Evolutionary conservation across 495 filamentous ascomycete genomes (phyloP), one percentile per base, ranked within the genome.

Genomic region (Talaromyces stipitatus): DNA sequence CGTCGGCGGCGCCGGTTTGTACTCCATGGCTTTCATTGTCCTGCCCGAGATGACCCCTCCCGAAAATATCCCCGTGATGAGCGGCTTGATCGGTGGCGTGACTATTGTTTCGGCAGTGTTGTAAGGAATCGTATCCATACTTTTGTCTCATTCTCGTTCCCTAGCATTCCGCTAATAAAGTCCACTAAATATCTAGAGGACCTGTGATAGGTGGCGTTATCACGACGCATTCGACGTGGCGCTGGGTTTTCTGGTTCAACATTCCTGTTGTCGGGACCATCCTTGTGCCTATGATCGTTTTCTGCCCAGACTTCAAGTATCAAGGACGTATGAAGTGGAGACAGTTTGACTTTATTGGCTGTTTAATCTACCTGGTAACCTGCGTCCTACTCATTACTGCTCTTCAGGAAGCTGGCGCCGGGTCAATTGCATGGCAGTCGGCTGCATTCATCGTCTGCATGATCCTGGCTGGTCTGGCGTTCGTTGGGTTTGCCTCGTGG

Each of bases 171-270:
- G 11, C 26, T 16, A 30, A 2, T 32, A 20, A 30, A 6, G 14
- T 5, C 6, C n/a, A 32, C 10, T 30, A 16, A 20, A 18, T 3
- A 20, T 18, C 10, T 2, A 48, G 45, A 9, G 73, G 73, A 1
- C 86, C 86, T 1, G 66, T 88, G 3, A 64, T 88, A 4, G 86
- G 86, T 18, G 86, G 86, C 5, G 75, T 74, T 1, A 81, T 89
- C 46, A 75, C 82, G 0, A 72, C 79, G 29, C 62, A 70, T 10
- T 71, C 74, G 5, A 65, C 66, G 2, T 88, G 85, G 86, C 65
- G 79, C 47, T 85, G 82, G 73, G 77, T 82, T 29, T 88, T 86
- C 59, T 78, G 79, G 66, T 76, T 88, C 63, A 88, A 88, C 18
- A 33, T 33, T 14, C 50, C 50, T 10, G 45, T 48, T 48, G 45